These are phyloP conservation scores for Hymenoscyphus albidus DNA, from an alignment of 2,329 filamentous ascomycete genomes.

Conservation along the genomic window DNA sequence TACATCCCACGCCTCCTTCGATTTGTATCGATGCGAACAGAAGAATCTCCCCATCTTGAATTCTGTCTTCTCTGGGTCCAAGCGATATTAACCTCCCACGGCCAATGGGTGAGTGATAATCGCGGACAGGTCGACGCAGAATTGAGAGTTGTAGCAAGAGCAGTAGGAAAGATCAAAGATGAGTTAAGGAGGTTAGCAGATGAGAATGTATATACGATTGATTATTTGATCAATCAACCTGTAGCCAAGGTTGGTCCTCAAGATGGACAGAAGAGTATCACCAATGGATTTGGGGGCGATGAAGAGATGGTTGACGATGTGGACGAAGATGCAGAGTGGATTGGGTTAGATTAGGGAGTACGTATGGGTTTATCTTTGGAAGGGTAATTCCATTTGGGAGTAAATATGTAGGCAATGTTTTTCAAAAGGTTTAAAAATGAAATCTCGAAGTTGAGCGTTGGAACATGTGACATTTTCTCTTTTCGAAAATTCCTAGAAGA, in stretches of 20 bases:
- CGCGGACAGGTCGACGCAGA: constrained; percentile 78
- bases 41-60: constrained; percentile 89
- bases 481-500: not conserved
- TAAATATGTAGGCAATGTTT: not conserved
- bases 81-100: constrained; percentile 75
- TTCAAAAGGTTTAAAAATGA: not conserved
- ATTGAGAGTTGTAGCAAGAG: constrained; percentile 75
- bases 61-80: constrained; percentile 94
- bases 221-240: constrained; percentile 67
- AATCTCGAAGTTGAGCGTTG: not conserved
- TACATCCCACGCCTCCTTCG: constrained; percentile 83
- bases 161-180: constrained; percentile 73
- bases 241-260: constrained; percentile 29
- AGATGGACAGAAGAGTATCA: constrained; percentile 36
- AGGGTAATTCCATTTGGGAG: not conserved
- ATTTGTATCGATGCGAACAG: constrained; percentile 82
- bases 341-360: constrained; percentile 45
- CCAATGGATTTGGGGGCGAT: constrained; percentile 35
- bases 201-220: constrained; percentile 83
- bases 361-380: not conserved
- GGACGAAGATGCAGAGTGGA: constrained; percentile 49
- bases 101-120: constrained; percentile 78
- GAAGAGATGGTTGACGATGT: constrained; percentile 31
- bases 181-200: constrained; percentile 81
- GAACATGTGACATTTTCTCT: not conserved